These are phyloP conservation scores for Carex cristatella DNA, from an alignment of 176 grass and related monocot genomes.

Conservation along the genomic window DNA sequence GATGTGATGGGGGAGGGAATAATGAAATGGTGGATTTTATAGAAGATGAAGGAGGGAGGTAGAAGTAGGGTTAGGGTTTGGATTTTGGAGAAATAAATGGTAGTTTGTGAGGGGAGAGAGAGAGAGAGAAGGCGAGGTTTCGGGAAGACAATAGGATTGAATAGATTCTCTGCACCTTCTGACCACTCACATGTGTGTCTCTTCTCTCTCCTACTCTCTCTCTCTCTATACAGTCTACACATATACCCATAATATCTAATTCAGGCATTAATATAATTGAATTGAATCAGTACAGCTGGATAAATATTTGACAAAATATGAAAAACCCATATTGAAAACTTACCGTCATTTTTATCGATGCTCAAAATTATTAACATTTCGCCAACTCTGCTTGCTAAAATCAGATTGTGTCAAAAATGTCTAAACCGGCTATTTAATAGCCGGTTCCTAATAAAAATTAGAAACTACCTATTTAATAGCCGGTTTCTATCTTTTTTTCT, in stretches of 20 bases:
- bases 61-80: constrained; percentile 21
- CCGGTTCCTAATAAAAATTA: too few relatives aligned
- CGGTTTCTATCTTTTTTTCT: too few relatives aligned
- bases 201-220: neutral
- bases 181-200: constrained; percentile 18
- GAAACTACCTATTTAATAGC: too few relatives aligned
- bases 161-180: constrained; percentile 28
- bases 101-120: neutral
- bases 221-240: neutral
- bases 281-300: neutral
- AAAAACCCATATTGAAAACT: neutral
- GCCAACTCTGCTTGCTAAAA: too few relatives aligned
- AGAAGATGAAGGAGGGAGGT: neutral
- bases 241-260: neutral
- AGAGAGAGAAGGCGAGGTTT: constrained; percentile 12
- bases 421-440: too few relatives aligned
- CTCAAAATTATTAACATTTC: too few relatives aligned
- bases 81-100: constrained; percentile 8
- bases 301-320: neutral
- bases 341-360: too few relatives aligned
- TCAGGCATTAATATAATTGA: neutral
- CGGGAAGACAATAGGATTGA: constrained; percentile 20
- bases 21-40: neutral
- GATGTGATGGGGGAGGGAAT: neutral
- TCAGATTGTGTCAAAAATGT: too few relatives aligned